Evolutionary conservation across 352 stramenopile genomes (phyloP), one percentile per base, ranked within the genome.

Genomic region (Phytophthora foliorum): DNA sequence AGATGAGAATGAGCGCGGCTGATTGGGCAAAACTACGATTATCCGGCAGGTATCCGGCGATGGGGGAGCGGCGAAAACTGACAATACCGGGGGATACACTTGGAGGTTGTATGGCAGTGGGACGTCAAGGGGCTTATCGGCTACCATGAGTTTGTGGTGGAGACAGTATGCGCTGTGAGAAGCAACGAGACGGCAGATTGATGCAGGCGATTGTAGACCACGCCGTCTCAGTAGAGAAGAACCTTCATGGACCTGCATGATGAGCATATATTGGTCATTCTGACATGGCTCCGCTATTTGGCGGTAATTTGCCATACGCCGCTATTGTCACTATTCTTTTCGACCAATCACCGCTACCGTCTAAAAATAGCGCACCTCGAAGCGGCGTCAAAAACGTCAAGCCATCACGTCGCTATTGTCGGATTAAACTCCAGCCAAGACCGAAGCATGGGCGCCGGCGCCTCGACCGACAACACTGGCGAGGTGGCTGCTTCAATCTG

Each of bases 361-460:
- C 46, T 41, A 62, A 62, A 68, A 32, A 68, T 63, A 69, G 60
- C n/a, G n/a, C 22, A 16, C 16, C n/a, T 41, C 27, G 22, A 71
- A 66, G 46, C 56, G 56, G 6, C 63, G 50, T 60, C 6, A 45
- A 44, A 45, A 51, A 65, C 48, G 11, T 32, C 52, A 25, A 21
- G 17, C 22, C 2, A 50, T 16, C 53, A 27, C n/a, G n/a, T 17
- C 25, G 5, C 41, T 22, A 21, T 21, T 22, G 39, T 25, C 24
- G 38, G n/a, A 24, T 32, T 25, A 25, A 29, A n/a, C n/a, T n/a
- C 32, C 41, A 53, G 14, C 39, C 34, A 38, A 41, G 14, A 19
- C 48, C 34, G 41, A 34, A 78, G 13, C 34, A 84, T 82, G 76
- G 76, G 76, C 17, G 76, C 76, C 27, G 73, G 73, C 5, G 76